Evolutionary conservation across 2,329 filamentous ascomycete genomes (phyloP), one percentile per base, ranked within the genome.

Genomic region (Trichoderma endophyticum): DNA sequence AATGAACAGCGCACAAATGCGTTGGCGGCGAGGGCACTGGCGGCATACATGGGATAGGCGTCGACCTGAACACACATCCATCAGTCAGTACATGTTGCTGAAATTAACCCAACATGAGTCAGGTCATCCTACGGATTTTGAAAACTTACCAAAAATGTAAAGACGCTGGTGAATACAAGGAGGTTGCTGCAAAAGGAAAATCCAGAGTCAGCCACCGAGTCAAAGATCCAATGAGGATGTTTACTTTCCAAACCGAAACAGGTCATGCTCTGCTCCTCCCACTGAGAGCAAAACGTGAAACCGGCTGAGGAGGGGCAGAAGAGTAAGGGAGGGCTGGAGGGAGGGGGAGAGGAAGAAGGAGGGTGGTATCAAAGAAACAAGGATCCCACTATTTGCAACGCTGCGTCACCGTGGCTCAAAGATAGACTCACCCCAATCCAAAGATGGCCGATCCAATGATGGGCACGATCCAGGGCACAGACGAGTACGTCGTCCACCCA

Each of bases 1-100:
- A 97, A 96, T 24, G 87, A 85, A 74, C 91, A 94, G 68, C 95
- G 88, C 71, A 92, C 88, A 79, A 96, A 93, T 61, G 91, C 92
- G 77, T 97, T 96, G 59, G 94, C 93, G 14, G 94, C 93, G 80
- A 97, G 86, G 4, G 94, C 93, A 72, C 87, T 90, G 61, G 92
- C 92, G 30, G 92, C 92, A 79, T 93, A 94, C 30, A 89, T 81
- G 69, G 92, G 91, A 81, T 95, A 95, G 26, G 92, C 91, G 79
- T 94, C 92, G 75, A 93, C 91, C 81, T 89, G 77, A 65, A 36
- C 21, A 32, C 24, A 34, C 36, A 51, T 9, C 24, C 56, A 2
- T 9, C n/a, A 57, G 66, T 69, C 39, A 69, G 66, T 18, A 15
- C 34, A 18, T 28, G 30, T n/a, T 54, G 48, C 11, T 24, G 21